Base-by-base conservation (phyloP, 768 basidiomycete species). In the Mycena vulgaris region DNA sequence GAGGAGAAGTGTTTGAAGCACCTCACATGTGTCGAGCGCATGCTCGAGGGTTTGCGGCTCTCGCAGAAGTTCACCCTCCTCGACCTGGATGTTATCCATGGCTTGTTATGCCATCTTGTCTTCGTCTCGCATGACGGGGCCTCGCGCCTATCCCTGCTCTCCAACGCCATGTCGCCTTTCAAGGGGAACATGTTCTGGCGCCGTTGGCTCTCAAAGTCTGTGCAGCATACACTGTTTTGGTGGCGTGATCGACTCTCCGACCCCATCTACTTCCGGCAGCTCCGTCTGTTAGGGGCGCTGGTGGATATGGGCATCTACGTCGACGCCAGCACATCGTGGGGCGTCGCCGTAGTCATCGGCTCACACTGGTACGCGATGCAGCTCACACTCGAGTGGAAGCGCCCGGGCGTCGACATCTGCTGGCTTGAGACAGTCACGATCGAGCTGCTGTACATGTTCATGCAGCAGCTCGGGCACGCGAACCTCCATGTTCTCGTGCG, bases 1-100 rank as follows among this genome's bases (percentile, higher is more conserved):
- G 67, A 78, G 25, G 23, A 60, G 21, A 82, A 82, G 68, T 73
- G 72, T 0, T 10, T 65, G 10, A 81, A 80, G 42, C 75, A 75
- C 53, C 62, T 76, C 2, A 53, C 39, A 2, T 62, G 71, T 4
- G 45, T 68, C 0, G 2, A 2, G 0, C 21, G n/a, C 0, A 49
- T 57, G 56, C 25, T 63, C 3, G 40, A 25, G 21, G 21, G n/a
- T 10, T 8, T 45, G 5, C 6, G 58, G 28, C n/a, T 19, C 14
- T 19, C 42, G 21, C 5, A 13, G 7, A 5, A 25, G 2, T 31
- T 68, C 30, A 27, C 67, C 0, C 59, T 68, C 2, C 31, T 21
- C 2, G 66, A 68, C 3, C 17, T 68, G 8, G 19, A 63, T 14
- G 53, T 49, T 14, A 25, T 69, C 1, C 68, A 69, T 13, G 61